phyloP scores from a whole-genome alignment of 75 land plant genomes.

The Azolla pinnata region DNA sequence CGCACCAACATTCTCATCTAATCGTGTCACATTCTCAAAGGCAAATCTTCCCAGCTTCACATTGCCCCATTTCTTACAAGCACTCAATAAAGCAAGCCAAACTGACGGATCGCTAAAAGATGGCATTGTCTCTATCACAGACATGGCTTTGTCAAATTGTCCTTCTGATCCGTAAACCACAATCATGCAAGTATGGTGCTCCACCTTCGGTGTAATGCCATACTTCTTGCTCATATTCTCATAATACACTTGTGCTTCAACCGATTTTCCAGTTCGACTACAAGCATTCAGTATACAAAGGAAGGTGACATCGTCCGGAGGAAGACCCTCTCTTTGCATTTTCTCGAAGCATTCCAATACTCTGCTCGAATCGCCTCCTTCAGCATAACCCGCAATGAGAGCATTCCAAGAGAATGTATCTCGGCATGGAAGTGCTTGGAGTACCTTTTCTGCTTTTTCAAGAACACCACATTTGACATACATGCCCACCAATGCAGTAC shows the following conservation, averaged over 20 bases:
- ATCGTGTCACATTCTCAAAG: not conserved
- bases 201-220: conserved; percentile 3
- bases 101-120: not conserved
- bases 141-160: not conserved
- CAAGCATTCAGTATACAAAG: conserved; percentile 26
- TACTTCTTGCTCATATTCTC: conserved; percentile 1
- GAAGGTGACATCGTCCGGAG: conserved; percentile 36
- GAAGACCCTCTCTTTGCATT: conserved; percentile 17
- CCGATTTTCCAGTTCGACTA: conserved; percentile 3
- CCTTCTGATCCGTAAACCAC: conserved; percentile 11
- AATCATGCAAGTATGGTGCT: conserved; percentile 19
- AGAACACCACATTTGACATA: conserved; percentile 36
- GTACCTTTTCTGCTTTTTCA: conserved; percentile 28
- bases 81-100: conserved; percentile 9
- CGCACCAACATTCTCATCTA: not conserved
- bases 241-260: conserved; percentile 1
- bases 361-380: conserved; percentile 28
- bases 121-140: conserved; percentile 10
- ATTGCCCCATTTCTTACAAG: conserved; percentile 10
- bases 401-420: conserved; percentile 54
- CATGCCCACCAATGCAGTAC: conserved; percentile 18
- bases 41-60: conserved; percentile 1
- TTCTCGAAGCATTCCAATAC: conserved; percentile 27
- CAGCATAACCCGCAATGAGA: conserved; percentile 39
- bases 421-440: conserved; percentile 20